Evolutionary conservation across 176 grass and related monocot species (phyloP).

Genomic region (Avena insularis): DNA sequence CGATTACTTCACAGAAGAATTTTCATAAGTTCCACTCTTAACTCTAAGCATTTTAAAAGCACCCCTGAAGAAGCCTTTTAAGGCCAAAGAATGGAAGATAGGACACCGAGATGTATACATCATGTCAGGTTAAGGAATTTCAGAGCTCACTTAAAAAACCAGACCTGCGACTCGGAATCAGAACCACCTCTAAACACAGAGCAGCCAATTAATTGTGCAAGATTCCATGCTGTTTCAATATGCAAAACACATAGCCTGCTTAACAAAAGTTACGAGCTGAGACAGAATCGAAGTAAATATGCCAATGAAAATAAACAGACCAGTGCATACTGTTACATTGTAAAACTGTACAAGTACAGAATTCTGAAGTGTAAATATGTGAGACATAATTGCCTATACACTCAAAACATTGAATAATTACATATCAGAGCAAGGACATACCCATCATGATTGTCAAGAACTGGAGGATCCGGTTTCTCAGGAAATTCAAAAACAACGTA

Average conservation of each 20-base stretch:
- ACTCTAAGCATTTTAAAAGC: background rate
- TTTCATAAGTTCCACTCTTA: background rate
- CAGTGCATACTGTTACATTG: background rate
- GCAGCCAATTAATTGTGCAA: conserved; percentile 64
- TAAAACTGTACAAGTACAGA: background rate
- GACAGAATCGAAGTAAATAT: background rate
- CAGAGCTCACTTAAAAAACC: background rate
- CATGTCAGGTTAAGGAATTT: background rate
- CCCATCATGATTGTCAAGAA: conserved; percentile 68
- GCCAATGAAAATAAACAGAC: conserved; percentile 17
- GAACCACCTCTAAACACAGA: conserved; percentile 61
- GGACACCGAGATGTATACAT: background rate
- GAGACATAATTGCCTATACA: background rate
- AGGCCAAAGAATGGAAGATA: background rate
- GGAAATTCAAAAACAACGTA: conserved; percentile 81
- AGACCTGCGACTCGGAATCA: conserved; percentile 34
- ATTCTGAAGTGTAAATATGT: background rate
- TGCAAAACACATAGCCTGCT: conserved; percentile 69
- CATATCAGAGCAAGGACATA: conserved; percentile 46
- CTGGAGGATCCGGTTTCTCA: conserved; percentile 43
- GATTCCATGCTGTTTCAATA: conserved; percentile 79
- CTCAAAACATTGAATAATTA: background rate
- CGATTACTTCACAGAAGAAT: background rate
- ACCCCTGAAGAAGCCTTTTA: background rate
- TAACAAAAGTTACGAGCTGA: conserved; percentile 20